Conservation (phyloP, 73 alveolate genomes). For the Paramecium biaurelia region DNA sequence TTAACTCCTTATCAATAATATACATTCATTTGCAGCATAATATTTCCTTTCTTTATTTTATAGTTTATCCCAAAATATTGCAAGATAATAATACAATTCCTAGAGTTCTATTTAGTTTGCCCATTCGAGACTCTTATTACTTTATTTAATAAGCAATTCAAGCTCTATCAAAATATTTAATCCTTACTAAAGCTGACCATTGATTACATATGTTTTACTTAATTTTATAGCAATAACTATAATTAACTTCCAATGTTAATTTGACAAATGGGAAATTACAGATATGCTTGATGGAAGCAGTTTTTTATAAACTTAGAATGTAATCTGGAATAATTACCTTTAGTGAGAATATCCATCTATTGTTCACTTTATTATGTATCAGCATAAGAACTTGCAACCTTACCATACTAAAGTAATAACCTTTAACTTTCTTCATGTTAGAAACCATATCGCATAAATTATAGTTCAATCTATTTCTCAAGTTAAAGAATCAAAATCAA, state of each 20-base stretch:
- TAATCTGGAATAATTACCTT: background rate
- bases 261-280: background rate
- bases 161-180: conserved; percentile 7
- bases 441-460: background rate
- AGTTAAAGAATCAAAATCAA: background rate
- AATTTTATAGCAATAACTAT: background rate
- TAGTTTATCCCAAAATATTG: background rate
- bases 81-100: background rate
- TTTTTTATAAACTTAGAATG: background rate
- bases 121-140: conserved; percentile 1
- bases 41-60: background rate
- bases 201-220: background rate
- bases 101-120: background rate
- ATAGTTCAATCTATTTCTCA: background rate
- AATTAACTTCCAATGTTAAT: background rate
- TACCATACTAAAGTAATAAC: background rate
- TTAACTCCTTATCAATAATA: background rate
- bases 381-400: background rate
- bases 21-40: background rate
- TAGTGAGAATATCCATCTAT: background rate
- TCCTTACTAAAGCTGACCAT: background rate
- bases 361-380: background rate
- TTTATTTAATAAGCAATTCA: background rate
- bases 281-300: background rate
- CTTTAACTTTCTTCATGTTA: background rate